Conservation (phyloP, 805 yeast species). For the Candida maris region DNA sequence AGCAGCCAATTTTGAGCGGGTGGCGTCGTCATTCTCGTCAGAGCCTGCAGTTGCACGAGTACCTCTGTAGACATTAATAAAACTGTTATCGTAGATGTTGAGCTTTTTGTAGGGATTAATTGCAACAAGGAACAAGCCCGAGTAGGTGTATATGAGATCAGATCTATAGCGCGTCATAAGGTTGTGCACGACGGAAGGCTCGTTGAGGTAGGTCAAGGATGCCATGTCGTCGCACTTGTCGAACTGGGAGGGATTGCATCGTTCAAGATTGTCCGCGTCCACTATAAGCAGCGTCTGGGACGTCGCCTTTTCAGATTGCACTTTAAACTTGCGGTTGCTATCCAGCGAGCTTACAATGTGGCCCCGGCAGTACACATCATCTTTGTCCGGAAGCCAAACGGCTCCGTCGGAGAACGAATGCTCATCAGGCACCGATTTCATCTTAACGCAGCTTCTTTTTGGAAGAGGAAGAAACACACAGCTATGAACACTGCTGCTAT, state of each 20-base stretch:
- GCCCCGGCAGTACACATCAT: slow-evolving; percentile 57
- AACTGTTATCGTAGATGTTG: slow-evolving; percentile 63
- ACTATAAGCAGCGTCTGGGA: slow-evolving; percentile 31
- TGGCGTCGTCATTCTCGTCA: slow-evolving; percentile 20
- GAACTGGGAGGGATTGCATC: slow-evolving; percentile 85
- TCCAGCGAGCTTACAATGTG: slow-evolving; percentile 43
- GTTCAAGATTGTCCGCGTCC: slow-evolving; percentile 45
- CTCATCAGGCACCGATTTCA: slow-evolving; percentile 12
- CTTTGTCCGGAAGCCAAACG: slow-evolving; percentile 77
- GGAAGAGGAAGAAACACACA: too few species aligned
- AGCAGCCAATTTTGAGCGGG: slow-evolving; percentile 6
- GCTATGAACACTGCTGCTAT: too few species aligned
- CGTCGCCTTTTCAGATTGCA: slow-evolving; percentile 13
- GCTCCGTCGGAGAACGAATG: slow-evolving; percentile 40
- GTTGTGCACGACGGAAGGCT: slow-evolving; percentile 91
- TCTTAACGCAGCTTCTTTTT: too few species aligned
- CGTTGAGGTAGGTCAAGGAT: slow-evolving; percentile 87
- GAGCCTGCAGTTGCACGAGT: slow-evolving; percentile 7
- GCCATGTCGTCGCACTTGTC: slow-evolving; percentile 95
- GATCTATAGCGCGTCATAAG: slow-evolving; percentile 70
- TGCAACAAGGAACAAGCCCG: slow-evolving; percentile 93
- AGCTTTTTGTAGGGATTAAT: slow-evolving; percentile 83
- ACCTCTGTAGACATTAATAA: slow-evolving; percentile 46
- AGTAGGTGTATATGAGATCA: slow-evolving; percentile 85
- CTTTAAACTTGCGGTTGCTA: slow-evolving; percentile 35